phyloP scores from a whole-genome alignment of 2,329 filamentous ascomycete species.

The Rhinocladiella similis region DNA sequence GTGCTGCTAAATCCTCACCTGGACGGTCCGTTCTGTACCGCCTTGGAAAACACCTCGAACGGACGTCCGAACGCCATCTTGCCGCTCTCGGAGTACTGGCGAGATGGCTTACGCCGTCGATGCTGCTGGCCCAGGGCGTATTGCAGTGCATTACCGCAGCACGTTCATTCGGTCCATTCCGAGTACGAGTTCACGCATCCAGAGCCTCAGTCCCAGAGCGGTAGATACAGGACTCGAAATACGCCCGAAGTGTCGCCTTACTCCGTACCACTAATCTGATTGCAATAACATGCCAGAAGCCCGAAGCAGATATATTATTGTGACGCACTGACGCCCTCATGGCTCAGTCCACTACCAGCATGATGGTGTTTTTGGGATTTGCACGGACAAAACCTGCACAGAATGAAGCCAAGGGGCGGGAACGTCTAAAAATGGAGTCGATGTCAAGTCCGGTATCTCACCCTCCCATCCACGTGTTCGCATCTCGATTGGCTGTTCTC shows the following conservation, averaged over 20 bases:
- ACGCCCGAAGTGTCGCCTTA: too few species aligned
- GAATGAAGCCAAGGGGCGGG: neutral
- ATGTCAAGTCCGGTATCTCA: conserved; percentile 9
- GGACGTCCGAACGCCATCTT: conserved; percentile 21
- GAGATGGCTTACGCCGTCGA: neutral
- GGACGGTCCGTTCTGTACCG: too few species aligned
- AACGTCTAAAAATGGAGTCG: conserved; percentile 15
- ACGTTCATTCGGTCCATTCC: too few species aligned
- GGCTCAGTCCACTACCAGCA: neutral
- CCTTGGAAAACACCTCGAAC: neutral
- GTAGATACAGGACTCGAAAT: too few species aligned
- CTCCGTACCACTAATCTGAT: too few species aligned
- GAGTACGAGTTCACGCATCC: too few species aligned
- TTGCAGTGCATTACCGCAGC: neutral
- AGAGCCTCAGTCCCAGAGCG: too few species aligned
- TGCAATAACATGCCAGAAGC: too few species aligned
- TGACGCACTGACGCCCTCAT: neutral
- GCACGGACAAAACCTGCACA: neutral
- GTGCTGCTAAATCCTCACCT: neutral
- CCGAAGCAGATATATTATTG: neutral
- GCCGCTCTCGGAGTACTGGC: neutral
- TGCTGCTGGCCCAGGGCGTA: neutral
- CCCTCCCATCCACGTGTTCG: conserved; percentile 2
- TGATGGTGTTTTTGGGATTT: neutral
- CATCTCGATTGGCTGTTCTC: conserved; percentile 8